Base-by-base conservation (phyloP, 768 basidiomycete genomes). In the Pisolithus albus region DNA sequence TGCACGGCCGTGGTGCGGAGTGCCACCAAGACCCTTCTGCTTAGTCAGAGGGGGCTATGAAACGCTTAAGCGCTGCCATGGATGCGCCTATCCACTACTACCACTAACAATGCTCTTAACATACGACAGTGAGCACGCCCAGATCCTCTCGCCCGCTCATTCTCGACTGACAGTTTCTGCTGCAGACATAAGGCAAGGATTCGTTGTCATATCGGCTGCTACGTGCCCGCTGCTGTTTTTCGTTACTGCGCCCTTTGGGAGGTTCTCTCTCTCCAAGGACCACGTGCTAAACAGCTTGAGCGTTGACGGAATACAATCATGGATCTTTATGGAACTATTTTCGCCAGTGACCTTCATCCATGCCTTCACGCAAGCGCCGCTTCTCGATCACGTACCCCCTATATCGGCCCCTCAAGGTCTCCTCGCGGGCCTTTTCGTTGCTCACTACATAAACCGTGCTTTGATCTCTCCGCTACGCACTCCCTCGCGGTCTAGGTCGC, bases 361-460 rank as follows among this genome's bases (percentile, higher is more conserved):
- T 60, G 65, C 75, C 0, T 76, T 81, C 64, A 56, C 72, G 24
- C 67, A 69, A 3, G 74, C 77, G 0, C 82, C 83, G 1, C n/a
- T 47, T 4, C 10, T 71, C 81, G 41, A 73, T 4, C 50, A 57
- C 37, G 60, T 54, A 53, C 59, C 54, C 32, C 48, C 70, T 3
- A 61, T 75, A 46, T 53, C 70, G 5, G 62, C 65, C 47, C 73
- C 79, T 0, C 74, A 80, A 37, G 67, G 70, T 19, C 47, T 88
- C 46, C 73, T 91, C 49, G 72, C 75, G 13, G 55, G 64, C 7
- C 72, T 86, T 47, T 94, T 77, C 67, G 64, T 92, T 46, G 50
- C 75, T 1, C 92, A 96, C 71, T 95, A 97, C 68, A 55, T 78
- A 48, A 92, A 95, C 68, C 88, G 94, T 46, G 82, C 90, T 5